Conservation (phyloP, 108 stramenopile genomes). For the Mayamaea pseudoterrestris region DNA sequence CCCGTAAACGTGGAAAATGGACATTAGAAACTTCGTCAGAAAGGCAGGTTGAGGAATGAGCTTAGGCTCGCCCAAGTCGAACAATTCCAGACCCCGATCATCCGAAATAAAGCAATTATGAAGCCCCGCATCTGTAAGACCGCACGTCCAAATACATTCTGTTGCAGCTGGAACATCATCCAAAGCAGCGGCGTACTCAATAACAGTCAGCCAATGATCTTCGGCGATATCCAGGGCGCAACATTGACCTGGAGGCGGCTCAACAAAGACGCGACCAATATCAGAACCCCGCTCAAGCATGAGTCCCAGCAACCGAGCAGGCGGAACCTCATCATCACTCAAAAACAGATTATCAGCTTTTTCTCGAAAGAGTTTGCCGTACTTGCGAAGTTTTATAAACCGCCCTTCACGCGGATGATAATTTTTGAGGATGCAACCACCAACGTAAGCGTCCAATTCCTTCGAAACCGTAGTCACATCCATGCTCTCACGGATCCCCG, state of each 20-base stretch:
- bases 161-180: constrained; percentile 12
- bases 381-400: constrained; percentile 30
- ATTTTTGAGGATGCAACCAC: constrained; percentile 60
- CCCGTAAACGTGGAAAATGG: constrained; percentile 62
- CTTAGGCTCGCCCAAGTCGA: constrained; percentile 60
- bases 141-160: constrained; percentile 62
- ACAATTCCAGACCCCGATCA: constrained; percentile 39
- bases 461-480: constrained; percentile 31
- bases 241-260: constrained; percentile 5
- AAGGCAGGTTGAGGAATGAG: constrained; percentile 58
- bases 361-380: constrained; percentile 29
- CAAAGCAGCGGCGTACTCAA: constrained; percentile 3
- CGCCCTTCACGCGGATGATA: constrained; percentile 55
- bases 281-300: constrained; percentile 9
- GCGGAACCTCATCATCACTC: constrained; percentile 32
- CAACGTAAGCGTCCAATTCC: constrained; percentile 37
- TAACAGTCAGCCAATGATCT: constrained; percentile 1
- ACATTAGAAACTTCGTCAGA: constrained; percentile 65
- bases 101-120: constrained; percentile 61
- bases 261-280: constrained; percentile 23
- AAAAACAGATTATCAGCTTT: constrained; percentile 12
- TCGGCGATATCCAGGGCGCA: constrained; percentile 7
- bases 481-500: constrained; percentile 10
- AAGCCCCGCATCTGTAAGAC: constrained; percentile 68
- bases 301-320: constrained; percentile 21